Evolutionary conservation across 2,329 filamentous ascomycete genomes (phyloP).

Genomic region (Rhinocladiella similis): DNA sequence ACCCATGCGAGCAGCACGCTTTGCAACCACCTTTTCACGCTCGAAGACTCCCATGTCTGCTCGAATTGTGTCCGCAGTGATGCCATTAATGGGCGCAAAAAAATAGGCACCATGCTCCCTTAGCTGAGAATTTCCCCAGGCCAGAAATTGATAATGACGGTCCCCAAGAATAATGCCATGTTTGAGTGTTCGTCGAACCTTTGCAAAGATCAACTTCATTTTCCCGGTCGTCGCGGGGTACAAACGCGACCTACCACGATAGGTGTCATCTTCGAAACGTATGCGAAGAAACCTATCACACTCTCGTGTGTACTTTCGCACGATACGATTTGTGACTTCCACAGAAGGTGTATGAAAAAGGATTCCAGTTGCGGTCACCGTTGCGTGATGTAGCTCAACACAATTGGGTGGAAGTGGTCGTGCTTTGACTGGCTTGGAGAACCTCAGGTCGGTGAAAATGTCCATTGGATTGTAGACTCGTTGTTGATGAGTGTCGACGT

Average conservation of each 20-base stretch:
- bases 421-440: conserved; percentile 47
- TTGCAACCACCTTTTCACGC: conserved; percentile 80
- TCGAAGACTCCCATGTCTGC: conserved; percentile 83
- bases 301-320: conserved; percentile 68
- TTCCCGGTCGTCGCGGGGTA: conserved; percentile 55
- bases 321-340: conserved; percentile 84
- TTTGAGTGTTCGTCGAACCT: conserved; percentile 68
- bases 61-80: conserved; percentile 75
- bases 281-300: conserved; percentile 84
- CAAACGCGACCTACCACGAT: conserved; percentile 56
- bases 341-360: conserved; percentile 74
- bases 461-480: conserved; percentile 68
- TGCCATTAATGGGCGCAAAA: conserved; percentile 65
- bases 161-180: conserved; percentile 82
- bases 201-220: conserved; percentile 71
- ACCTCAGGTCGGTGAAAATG: conserved; percentile 61
- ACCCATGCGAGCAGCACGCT: conserved; percentile 83
- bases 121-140: conserved; percentile 93
- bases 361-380: conserved; percentile 81
- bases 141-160: conserved; percentile 82
- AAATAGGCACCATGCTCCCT: conserved; percentile 91
- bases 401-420: conserved; percentile 69
- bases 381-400: conserved; percentile 71
- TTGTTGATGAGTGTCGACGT: conserved; percentile 65
- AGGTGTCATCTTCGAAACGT: conserved; percentile 82